Conservation (phyloP, 352 stramenopile species). For the Globisporangium acanthophoron region DNA sequence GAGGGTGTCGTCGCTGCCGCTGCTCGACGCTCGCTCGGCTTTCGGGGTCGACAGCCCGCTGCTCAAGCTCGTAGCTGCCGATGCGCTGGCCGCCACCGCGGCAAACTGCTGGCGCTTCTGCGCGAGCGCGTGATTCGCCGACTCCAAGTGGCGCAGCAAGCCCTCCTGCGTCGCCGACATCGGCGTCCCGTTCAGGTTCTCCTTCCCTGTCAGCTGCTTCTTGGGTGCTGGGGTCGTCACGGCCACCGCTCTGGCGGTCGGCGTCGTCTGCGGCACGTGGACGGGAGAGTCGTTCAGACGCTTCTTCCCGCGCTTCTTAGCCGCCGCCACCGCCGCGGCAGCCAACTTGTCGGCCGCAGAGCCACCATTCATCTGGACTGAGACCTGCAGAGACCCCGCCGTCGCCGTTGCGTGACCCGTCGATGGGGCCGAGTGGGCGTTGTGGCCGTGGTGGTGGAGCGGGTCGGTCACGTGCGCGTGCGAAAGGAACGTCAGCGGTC, state of each 20-base stretch:
- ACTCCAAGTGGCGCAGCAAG: constrained; percentile 66
- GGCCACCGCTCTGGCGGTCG: not conserved
- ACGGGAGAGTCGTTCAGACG: constrained; percentile 32
- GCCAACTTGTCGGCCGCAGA: constrained; percentile 7
- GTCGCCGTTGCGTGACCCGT: constrained; percentile 10
- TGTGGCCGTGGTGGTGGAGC: not conserved
- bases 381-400: constrained; percentile 12
- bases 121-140: constrained; percentile 59
- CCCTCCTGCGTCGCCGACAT: constrained; percentile 54
- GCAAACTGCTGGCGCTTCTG: constrained; percentile 45
- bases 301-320: constrained; percentile 53
- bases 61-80: constrained; percentile 1
- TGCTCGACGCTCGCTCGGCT: constrained; percentile 44
- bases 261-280: constrained; percentile 10
- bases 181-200: constrained; percentile 19
- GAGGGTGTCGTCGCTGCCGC: constrained; percentile 38
- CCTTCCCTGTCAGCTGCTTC: constrained; percentile 16
- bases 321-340: constrained; percentile 8
- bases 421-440: constrained; percentile 2
- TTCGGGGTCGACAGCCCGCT: constrained; percentile 32
- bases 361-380: constrained; percentile 7
- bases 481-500: constrained; percentile 32
- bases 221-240: constrained; percentile 21
- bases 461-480: constrained; percentile 10
- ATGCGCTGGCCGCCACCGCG: constrained; percentile 3